A percentile compares a stretch with the other conserved stretches of the same genome.
These are phyloP conservation scores for Pelargonium citronellum DNA, from an alignment of 441 rosid species.

Conservation along the genomic window DNA sequence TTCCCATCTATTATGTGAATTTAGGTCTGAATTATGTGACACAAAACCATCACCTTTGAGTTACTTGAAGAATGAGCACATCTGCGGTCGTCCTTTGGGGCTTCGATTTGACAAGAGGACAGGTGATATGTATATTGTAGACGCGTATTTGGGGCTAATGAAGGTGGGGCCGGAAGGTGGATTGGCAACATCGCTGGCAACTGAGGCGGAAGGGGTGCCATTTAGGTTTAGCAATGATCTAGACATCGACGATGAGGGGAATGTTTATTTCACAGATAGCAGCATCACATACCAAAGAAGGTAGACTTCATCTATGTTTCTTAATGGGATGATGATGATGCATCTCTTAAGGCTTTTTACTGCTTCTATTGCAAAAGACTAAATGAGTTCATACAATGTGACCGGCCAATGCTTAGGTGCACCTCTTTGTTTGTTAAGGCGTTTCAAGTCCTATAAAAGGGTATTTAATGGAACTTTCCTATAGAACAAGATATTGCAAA, in stretches of 20 bases:
- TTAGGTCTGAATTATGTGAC: constrained; percentile 68
- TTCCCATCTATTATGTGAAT: constrained; percentile 14
- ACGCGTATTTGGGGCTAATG: constrained; percentile 80
- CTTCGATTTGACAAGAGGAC: constrained; percentile 68
- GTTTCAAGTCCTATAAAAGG: no score
- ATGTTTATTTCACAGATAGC: constrained; percentile 84
- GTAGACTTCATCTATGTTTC: constrained; percentile 22
- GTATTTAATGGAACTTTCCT: no score
- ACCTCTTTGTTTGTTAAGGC: background rate
- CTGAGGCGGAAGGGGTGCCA: constrained; percentile 77
- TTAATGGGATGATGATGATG: constrained; percentile 9
- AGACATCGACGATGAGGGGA: constrained; percentile 78
- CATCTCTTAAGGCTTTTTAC: background rate
- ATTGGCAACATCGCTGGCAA: constrained; percentile 55
- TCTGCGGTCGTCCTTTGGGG: constrained; percentile 88
- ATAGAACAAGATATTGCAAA: background rate
- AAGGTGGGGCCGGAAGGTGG: constrained; percentile 94
- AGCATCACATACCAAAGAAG: constrained; percentile 66
- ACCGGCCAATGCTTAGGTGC: background rate
- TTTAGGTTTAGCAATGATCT: constrained; percentile 74
- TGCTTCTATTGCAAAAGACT: background rate
- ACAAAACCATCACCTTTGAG: constrained; percentile 51
- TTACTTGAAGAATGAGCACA: constrained; percentile 76
- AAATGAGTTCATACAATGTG: background rate
- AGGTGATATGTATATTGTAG: constrained; percentile 83